Evolutionary conservation across 2,329 filamentous ascomycete species (phyloP), one percentile per base, ranked within the genome.

Genomic region (Cytospora paraplurivora): DNA sequence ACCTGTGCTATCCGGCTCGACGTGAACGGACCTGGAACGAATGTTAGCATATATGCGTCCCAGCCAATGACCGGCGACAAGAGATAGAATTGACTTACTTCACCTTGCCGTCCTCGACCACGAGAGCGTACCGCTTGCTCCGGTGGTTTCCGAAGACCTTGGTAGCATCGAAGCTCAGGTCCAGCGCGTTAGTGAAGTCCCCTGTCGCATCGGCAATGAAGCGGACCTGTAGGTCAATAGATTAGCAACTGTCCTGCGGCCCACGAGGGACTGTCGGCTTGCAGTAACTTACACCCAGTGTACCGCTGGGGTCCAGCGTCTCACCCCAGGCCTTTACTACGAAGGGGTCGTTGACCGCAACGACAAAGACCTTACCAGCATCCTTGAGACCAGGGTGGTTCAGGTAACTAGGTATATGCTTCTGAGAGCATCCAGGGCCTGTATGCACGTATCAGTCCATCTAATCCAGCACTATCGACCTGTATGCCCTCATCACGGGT

Each of bases 311-410:
- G 76, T 97, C 93, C 51, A 97, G 83, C 66, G 85, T 81, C 67
- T 89, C 85, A 54, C 80, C 88, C 93, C 93, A 97, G 6, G 93
- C 93, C 77, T 96, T 96, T 85, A 93, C 97, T 91, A 97, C 93
- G 75, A 97, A 97, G 21, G 93, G 86, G 75, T 98, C 94, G 75
- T 98, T 98, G 74, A 97, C 93, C 17, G 91, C 88, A 62, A 98
- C 87, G 49, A 98, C 92, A 72, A 96, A 96, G 53, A 97, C 91
- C 72, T 90, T 83, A 56, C 93, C 93, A 35, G 91, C 92, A 66
- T 88, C 82, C 79, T 91, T 91, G 70, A 96, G 83, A 75, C 88
- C 87, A 62, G 88, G 83, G 74, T 92, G 90, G 73, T 87, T 88
- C 76, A 97, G 89, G 79, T 93, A 98, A 62, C 91, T 90, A 0